Evolutionary conservation across 2,329 filamentous ascomycete genomes (phyloP), one percentile per base, ranked within the genome.

Genomic region (Gyromitra esculenta): DNA sequence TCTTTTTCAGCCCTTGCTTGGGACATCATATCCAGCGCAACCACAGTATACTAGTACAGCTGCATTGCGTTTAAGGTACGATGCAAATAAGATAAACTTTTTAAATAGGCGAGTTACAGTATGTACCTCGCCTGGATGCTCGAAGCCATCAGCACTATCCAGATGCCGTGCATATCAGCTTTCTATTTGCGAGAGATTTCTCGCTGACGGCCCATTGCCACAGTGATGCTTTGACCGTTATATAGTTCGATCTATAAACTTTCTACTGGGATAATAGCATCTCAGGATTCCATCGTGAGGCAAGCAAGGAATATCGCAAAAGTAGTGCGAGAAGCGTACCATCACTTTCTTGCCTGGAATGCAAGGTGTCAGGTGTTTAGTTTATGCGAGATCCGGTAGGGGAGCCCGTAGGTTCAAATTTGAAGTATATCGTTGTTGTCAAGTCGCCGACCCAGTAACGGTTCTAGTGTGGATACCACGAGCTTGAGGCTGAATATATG

Each of bases 11-110:
- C 66, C 66, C 66, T 69, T 69, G n/a, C 66, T 69, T 69, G 31
- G 41, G 6, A 0, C 31, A 50, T 41, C 37, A 31, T 39, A 54
- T 9, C 52, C 18, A 37, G 2, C 25, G 25, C 25, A 31, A 31
- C 25, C 2, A 31, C 25, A 31, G 25, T 4, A 31, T 31, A 31
- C 2, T 0, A 31, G 25, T 3, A 0, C 52, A 48, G 65, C 3
- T 50, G 66, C 65, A 50, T 69, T 48, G 41, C 65, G 54, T 60
- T 60, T 56, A 56, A 67, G 45, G 64, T 67, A 67, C 64, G n/a
- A 66, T 66, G 63, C 25, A 50, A 31, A 52, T 41, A n/a, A 60
- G 43, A 45, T 69, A 60, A 41, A 35, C 35, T 69, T 69, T 50
- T 54, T 4, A 31, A 31, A 31, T 31, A 68, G 35, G n/a, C 31